phyloP scores from a whole-genome alignment of 768 basidiomycete genomes.

The Lentinula lateritia region DNA sequence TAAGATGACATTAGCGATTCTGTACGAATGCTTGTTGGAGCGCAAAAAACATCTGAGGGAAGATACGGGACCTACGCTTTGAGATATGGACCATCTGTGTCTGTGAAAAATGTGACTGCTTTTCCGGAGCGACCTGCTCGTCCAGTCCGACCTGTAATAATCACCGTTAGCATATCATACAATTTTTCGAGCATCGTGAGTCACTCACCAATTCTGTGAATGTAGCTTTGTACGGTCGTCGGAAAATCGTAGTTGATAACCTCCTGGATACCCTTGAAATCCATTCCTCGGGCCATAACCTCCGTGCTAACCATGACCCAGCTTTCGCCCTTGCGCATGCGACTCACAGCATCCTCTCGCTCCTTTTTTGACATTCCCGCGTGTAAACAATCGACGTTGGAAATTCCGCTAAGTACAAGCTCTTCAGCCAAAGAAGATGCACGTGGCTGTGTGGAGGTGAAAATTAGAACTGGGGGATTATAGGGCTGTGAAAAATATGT shows the following conservation, averaged over 20 bases:
- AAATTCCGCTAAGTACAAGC: slow-evolving; percentile 69
- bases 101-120: slow-evolving; percentile 93
- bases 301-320: slow-evolving; percentile 98
- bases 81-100: slow-evolving; percentile 87
- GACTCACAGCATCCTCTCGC: slow-evolving; percentile 76
- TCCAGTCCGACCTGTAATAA: slow-evolving; percentile 76
- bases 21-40: slow-evolving; percentile 21
- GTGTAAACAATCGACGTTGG: slow-evolving; percentile 86
- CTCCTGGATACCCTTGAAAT: slow-evolving; percentile 90
- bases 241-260: slow-evolving; percentile 99
- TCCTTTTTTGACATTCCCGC: slow-evolving; percentile 85
- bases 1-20: slow-evolving; percentile 92
- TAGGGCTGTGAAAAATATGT: slow-evolving; percentile 77
- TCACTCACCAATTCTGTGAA: slow-evolving; percentile 84
- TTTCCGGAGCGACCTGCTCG: slow-evolving; percentile 89
- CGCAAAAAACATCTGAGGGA: slow-evolving; percentile 1
- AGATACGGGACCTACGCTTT: slow-evolving; percentile 58
- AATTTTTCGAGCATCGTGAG: background rate
- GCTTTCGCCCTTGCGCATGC: slow-evolving; percentile 85
- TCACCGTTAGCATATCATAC: background rate
- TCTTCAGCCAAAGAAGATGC: slow-evolving; percentile 77
- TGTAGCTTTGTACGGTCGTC: slow-evolving; percentile 89
- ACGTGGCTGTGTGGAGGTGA: slow-evolving; percentile 86
- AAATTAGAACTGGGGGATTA: slow-evolving; percentile 87
- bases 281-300: slow-evolving; percentile 97